These are phyloP conservation scores for Urostyla sp. DNA, from an alignment of 73 alveolate species.

Conservation along the genomic window DNA sequence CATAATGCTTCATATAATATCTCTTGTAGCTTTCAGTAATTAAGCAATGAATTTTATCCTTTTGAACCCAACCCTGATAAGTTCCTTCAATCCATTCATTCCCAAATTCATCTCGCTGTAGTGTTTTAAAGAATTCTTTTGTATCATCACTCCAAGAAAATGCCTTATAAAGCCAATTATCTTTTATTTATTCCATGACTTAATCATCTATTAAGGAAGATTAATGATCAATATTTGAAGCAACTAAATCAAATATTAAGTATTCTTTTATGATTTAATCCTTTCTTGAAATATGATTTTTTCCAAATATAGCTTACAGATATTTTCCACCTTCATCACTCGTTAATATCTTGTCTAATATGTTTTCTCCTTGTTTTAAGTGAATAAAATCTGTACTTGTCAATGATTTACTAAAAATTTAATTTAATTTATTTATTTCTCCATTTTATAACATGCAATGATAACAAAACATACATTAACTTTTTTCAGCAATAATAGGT, in stretches of 20 bases:
- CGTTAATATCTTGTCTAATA: no score
- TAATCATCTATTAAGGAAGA: constrained; percentile 9
- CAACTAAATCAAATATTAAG: constrained; percentile 8
- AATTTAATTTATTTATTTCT: no score
- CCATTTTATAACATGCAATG: no score
- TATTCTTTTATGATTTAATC: constrained; percentile 16
- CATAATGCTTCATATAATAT: constrained; percentile 38
- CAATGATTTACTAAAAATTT: no score
- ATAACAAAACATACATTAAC: no score
- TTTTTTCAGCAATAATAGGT: no score
- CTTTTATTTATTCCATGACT: neutral
- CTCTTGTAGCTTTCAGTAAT: constrained; percentile 23
- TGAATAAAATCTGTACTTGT: no score
- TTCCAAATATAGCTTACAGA: constrained; percentile 26
- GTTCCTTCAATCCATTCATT: constrained; percentile 31
- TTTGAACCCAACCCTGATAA: constrained; percentile 11
- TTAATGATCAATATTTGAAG: constrained; percentile 1
- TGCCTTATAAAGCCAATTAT: constrained; percentile 48
- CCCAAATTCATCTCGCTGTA: constrained; percentile 18
- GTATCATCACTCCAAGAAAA: constrained; percentile 22
- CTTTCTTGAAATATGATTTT: neutral
- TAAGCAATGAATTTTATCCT: neutral
- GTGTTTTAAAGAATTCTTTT: neutral
- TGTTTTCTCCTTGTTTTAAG: no score
- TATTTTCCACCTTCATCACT: constrained; percentile 14